phyloP scores from a whole-genome alignment of 2,329 filamentous ascomycete species.

The Calonectria pauciramosa region DNA sequence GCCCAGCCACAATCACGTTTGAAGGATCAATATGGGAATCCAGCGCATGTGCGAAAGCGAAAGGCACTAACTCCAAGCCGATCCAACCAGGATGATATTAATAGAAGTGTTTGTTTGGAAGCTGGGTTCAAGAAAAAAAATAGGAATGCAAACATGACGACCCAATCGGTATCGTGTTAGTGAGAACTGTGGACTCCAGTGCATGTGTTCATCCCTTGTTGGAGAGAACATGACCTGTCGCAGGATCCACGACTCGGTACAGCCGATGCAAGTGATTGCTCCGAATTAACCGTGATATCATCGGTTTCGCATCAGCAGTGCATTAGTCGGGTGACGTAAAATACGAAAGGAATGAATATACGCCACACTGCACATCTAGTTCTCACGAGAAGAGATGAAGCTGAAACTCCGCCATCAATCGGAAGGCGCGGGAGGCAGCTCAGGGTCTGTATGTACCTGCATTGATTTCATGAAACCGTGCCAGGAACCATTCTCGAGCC shows the following conservation, averaged over 20 bases:
- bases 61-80: background rate
- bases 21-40: background rate
- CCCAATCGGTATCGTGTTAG: background rate
- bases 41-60: constrained; percentile 9
- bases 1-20: constrained; percentile 13
- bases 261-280: background rate
- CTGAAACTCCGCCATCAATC: background rate
- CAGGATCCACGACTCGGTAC: background rate
- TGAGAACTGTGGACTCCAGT: background rate
- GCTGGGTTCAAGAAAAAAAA: background rate
- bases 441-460: background rate
- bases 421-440: background rate
- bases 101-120: constrained; percentile 11
- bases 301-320: background rate
- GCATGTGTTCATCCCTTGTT: background rate
- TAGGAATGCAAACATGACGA: background rate
- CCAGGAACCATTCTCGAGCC: background rate
- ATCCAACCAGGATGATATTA: constrained; percentile 1
- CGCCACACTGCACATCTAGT: background rate
- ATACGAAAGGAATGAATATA: background rate
- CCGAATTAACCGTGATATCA: background rate
- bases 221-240: background rate
- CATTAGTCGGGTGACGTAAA: constrained; percentile 1
- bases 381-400: background rate
- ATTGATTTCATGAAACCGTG: constrained; percentile 12